Base-by-base conservation (phyloP, 2,329 filamentous ascomycete genomes). In the Colletotrichum sp. region DNA sequence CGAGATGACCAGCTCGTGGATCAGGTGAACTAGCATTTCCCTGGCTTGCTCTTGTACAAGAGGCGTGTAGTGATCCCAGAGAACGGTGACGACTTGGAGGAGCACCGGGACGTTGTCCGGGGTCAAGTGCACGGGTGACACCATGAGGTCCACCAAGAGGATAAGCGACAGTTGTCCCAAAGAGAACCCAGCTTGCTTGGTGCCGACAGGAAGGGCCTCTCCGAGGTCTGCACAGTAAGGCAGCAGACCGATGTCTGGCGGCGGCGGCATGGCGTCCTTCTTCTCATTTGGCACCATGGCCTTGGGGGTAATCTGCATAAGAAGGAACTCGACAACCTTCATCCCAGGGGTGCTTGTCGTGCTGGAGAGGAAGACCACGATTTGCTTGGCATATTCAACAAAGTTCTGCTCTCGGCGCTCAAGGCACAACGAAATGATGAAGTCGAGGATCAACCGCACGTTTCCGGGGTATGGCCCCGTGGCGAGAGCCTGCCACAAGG, bases 381-480 rank as follows among this genome's bases (percentile, higher is more conserved):
- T 97, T 84, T 99, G 97, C 86, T 99, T 99, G 7, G 96, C 96
- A 82, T 98, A 98, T 80, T 98, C 95, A 71, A 99, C 96, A 83
- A 98, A 99, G 80, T 98, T 99, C 81, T 99, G 97, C 83, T 99
- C 98, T 65, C 96, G 93, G 36, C 96, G 93, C 81, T 99, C 97
- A 13, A 99, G 87, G 80, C 97, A 99, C 6, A 99, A 90, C 32
- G 93, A 93, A 84, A 99, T 99, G 84, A 99, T 97, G 82, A 99
- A 99, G 83, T 99, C 96, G 1, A 99, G 90, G 15, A 99, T 95
- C 39, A 99, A 88, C 72, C 98, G 95, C 13, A 99, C 97, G 80
- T 99, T 99, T 24, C 96, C 96, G 10, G 93, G 95, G 83, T 98
- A 94, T 0, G 96, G 96, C 0, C 97, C 96, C 1, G 96, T 98